Base-by-base conservation (phyloP, 2,329 filamentous ascomycete species). In the Xylariales sp. region DNA sequence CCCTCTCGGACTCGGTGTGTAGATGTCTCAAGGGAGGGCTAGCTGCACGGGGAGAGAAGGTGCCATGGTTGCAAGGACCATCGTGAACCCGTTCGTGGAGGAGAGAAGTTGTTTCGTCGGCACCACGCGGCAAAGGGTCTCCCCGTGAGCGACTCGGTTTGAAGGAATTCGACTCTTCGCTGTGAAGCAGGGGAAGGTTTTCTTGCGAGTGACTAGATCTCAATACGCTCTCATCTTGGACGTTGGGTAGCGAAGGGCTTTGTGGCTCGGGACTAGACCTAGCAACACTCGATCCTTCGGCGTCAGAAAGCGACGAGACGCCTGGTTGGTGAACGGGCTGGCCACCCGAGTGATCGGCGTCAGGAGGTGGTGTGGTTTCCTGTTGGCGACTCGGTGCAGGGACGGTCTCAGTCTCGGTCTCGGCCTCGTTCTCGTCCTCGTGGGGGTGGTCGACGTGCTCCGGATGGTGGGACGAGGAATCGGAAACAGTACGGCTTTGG, bases 1-100 rank as follows among this genome's bases (percentile, higher is more conserved):
- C 77, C 36, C 72, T 71, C 46, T 76, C 77, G 23, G 70, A 70
- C 45, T 75, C 77, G 57, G 74, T 63, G 62, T 75, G 68, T 8
- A 61, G 67, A 28, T 77, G 76, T 52, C 79, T 81, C 41, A 78
- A 75, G 8, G 78, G 72, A 3, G 85, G 83, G 57, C 85, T 87
- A 53, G 80, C 81, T 0, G 91, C 86, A 45, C 89, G 83, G 1
- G 92, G 90, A 50, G 92, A 93, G 75, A 94, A 93, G 16, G 91
- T 92, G 73, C 92, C 93, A 80, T 96, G 91, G 74, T 86, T 85
- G 81, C 90, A 93, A 61, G 79, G 77, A 23, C 83, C 85, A 9
- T 83, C 79, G 71, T 86, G 83, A 5, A 78, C 80, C 39, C 73
- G 78, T 45, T 82, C 79, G 64, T 73, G 72, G 48, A 79, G 72